A percentile compares a stretch with the other conserved stretches of the same genome.
phyloP scores from a whole-genome alignment of 495 filamentous ascomycete species.

The Aspergillus panamensis region DNA sequence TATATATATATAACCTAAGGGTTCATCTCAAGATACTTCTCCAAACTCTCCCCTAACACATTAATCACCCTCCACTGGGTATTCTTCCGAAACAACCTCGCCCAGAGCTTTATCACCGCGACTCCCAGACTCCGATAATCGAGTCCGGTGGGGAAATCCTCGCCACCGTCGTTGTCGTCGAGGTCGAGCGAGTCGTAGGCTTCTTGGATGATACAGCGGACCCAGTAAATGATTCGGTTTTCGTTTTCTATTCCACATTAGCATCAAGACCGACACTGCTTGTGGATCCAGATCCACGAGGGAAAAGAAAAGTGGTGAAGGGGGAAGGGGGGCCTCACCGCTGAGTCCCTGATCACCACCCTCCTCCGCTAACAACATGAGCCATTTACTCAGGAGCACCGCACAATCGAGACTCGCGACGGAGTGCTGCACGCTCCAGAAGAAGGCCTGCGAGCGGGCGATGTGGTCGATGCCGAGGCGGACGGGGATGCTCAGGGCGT shows the following conservation, averaged over 20 bases:
- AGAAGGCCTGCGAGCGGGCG: conserved; percentile 44
- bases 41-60: conserved; percentile 35
- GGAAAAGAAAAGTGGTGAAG: neutral
- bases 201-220: conserved; percentile 37
- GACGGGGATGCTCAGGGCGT: conserved; percentile 41
- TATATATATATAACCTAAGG: neutral
- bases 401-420: conserved; percentile 49
- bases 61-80: conserved; percentile 45
- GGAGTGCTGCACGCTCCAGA: conserved; percentile 50
- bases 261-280: too few species aligned
- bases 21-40: conserved; percentile 33
- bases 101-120: conserved; percentile 37
- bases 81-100: conserved; percentile 37
- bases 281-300: too few species aligned
- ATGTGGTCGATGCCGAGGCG: conserved; percentile 42
- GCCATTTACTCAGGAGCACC: conserved; percentile 48
- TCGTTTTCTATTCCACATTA: conserved; percentile 30
- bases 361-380: conserved; percentile 36
- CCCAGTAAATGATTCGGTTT: conserved; percentile 38
- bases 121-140: conserved; percentile 31
- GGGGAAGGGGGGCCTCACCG: conserved; percentile 19
- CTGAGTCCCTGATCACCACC: conserved; percentile 31
- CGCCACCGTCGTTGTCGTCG: conserved; percentile 30
- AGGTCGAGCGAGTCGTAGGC: conserved; percentile 38
- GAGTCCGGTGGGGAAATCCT: conserved; percentile 20